Percentiles rank a stretch among this genome's conserved stretches.
Evolutionary conservation across 2,329 filamentous ascomycete genomes (phyloP).

Genomic region (Neofusicoccum parvum): DNA sequence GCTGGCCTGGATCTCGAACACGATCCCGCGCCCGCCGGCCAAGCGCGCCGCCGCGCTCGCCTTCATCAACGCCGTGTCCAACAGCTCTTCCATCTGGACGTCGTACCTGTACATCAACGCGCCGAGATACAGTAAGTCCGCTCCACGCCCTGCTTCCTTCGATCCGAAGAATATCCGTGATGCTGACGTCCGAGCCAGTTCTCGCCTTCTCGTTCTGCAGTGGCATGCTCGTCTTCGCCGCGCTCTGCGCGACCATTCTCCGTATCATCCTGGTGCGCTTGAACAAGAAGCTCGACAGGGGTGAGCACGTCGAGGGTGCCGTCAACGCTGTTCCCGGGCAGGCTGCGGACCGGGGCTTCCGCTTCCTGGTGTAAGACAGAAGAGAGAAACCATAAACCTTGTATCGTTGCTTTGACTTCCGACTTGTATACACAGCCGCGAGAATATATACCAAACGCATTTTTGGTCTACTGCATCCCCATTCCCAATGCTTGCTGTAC

Average conservation of each 20-base stretch:
- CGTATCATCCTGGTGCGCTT: slow-evolving; percentile 64
- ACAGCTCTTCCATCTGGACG: slow-evolving; percentile 70
- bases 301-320: slow-evolving; percentile 56
- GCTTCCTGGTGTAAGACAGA: slow-evolving; percentile 59
- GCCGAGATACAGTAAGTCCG: slow-evolving; percentile 14
- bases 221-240: slow-evolving; percentile 64
- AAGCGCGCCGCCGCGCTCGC: slow-evolving; percentile 74
- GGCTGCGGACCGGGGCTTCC: slow-evolving; percentile 63
- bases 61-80: slow-evolving; percentile 74
- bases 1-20: slow-evolving; percentile 75
- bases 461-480: not conserved
- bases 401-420: not conserved
- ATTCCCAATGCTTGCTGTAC: not conserved
- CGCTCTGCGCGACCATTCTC: slow-evolving; percentile 63
- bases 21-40: slow-evolving; percentile 72
- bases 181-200: slow-evolving; percentile 31
- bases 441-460: not conserved
- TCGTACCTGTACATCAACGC: slow-evolving; percentile 65
- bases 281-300: slow-evolving; percentile 70
- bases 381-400: not conserved
- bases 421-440: not conserved
- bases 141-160: not conserved
- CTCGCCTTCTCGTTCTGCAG: slow-evolving; percentile 71
- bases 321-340: slow-evolving; percentile 60
- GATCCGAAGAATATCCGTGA: too few species aligned